Evolutionary conservation across 257 asterid genomes (phyloP).

Genomic region (Lithospermum erythrorhizon): DNA sequence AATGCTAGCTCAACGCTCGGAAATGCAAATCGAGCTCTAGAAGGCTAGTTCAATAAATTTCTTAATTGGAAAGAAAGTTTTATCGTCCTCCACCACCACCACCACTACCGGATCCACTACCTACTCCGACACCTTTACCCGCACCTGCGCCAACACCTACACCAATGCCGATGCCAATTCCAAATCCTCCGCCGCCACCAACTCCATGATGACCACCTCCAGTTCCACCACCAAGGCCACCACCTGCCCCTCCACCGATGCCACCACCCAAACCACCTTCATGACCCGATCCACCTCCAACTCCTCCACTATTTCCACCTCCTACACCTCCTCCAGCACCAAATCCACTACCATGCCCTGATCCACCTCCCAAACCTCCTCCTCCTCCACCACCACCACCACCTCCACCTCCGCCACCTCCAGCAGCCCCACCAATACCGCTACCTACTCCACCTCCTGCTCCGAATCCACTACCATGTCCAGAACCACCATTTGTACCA

Average conservation of each 20-base stretch:
- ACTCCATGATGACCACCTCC: conserved; percentile 4
- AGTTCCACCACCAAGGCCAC: conserved; percentile 2
- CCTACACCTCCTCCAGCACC: conserved; percentile 13
- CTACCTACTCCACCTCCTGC: conserved; percentile 19
- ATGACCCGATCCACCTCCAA: conserved; percentile 11
- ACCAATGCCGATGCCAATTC: background rate
- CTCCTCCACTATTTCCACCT: conserved; percentile 10
- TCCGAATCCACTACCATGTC: conserved; percentile 18
- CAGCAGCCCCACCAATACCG: conserved; percentile 18
- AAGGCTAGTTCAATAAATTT: background rate
- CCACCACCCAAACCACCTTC: conserved; percentile 25
- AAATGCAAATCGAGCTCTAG: background rate
- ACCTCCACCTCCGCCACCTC: conserved; percentile 12
- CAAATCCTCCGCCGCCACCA: background rate
- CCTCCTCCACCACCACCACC: conserved; percentile 14
- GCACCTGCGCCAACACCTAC: conserved; percentile 1
- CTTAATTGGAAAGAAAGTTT: background rate
- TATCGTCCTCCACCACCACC: conserved; percentile 4
- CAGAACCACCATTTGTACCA: conserved; percentile 17
- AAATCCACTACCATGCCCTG: conserved; percentile 9
- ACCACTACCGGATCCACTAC: conserved; percentile 9
- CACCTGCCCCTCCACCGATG: conserved; percentile 5
- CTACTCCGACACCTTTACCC: conserved; percentile 7
- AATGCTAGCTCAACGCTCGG: too few relatives aligned
- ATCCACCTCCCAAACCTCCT: conserved; percentile 9